Evolutionary conservation across 768 basidiomycete species (phyloP), one percentile per base, ranked within the genome.

Genomic region (Rickenella mellea): DNA sequence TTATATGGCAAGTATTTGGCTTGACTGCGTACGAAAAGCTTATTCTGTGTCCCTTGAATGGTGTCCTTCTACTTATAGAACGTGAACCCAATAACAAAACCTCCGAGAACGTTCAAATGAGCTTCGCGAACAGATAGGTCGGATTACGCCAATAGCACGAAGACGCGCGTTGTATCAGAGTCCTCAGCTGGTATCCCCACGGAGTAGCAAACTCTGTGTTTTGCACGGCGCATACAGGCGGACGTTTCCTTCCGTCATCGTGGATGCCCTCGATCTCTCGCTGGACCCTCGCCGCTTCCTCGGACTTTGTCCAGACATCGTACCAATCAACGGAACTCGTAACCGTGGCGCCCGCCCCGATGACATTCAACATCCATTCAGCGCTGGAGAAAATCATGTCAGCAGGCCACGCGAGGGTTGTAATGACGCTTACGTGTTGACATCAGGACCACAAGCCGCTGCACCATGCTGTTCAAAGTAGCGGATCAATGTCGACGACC

Each of bases 391-490:
- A n/a, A 4, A 17, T 22, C 19, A 25, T 45, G 3, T 41, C 27
- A 11, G 40, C 6, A 41, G 8, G 9, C 29, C 6, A 24, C 27
- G 7, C 58, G 60, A 2, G 65, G 64, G 8, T 60, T 60, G 45
- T 68, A 65, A 11, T 62, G 63, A 41, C 67, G 64, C 12, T 68
- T 53, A 49, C 64, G 89, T 87, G 54, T 93, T 93, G 56, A 79
- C 88, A 1, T 69, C 66, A 2, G 69, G 53, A 0, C 67, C 64
- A 45, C 89, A 91, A n/a, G 50, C 52, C 2, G 76, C 66, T 0
- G 75, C 78, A 24, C 86, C 85, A 37, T 78, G 77, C 3, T 54
- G 52, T 56, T 87, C 78, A 47, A 93, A 89, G 59, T 93, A 92
- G n/a, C 69, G 54, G 41, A 89, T 75, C 15, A 92, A 57, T 0